Evolutionary conservation across 208 protist species (phyloP), one percentile per base, ranked within the genome.

Genomic region (Phytomonas francai): DNA sequence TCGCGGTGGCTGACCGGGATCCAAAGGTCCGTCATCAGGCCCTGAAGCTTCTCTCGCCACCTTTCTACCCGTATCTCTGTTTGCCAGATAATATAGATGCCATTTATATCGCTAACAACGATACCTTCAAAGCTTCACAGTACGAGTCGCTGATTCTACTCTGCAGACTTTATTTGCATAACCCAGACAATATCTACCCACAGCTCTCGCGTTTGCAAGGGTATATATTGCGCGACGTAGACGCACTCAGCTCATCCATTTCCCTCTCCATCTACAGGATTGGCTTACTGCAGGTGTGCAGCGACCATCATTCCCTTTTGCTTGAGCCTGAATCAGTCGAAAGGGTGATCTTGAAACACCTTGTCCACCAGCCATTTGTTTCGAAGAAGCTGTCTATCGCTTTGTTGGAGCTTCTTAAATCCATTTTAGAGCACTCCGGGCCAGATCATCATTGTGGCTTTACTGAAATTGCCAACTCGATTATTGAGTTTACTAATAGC

Each of bases 151-250:
- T 96, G 39, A 61, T 79, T n/a, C 72, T 96, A 32, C 77, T 96
- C 12, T 96, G 88, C 65, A 79, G 84, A n/a, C 71, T 96, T 29
- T 81, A 85, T 27, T 79, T 78, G 0, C 91, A 79, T 65, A 74
- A 88, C 70, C 85, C 87, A 0, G 82, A 70, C 28, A 84, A 83
- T 59, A 81, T 96, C 11, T 75, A 87, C 25, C 79, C 87, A 31
- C 83, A 91, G 63, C 75, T 96, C 42, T 68, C 87, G 42, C 81
- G 76, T 1, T 61, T 81, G 30, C 86, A 96, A 68, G 87, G 90
- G 72, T 91, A 91, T 65, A 87, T 92, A 81, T 69, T 96, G 64
- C 76, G 80, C n/a, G 87, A 96, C 33, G 76, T 96, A 34, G 83
- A 87, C 19, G 77, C 81, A 19, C 83, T 85, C 65, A 87, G 90